Evolutionary conservation across 192 early-diverging fungal species (phyloP), one percentile per base, ranked within the genome.

Genomic region (Coemansia sp.): DNA sequence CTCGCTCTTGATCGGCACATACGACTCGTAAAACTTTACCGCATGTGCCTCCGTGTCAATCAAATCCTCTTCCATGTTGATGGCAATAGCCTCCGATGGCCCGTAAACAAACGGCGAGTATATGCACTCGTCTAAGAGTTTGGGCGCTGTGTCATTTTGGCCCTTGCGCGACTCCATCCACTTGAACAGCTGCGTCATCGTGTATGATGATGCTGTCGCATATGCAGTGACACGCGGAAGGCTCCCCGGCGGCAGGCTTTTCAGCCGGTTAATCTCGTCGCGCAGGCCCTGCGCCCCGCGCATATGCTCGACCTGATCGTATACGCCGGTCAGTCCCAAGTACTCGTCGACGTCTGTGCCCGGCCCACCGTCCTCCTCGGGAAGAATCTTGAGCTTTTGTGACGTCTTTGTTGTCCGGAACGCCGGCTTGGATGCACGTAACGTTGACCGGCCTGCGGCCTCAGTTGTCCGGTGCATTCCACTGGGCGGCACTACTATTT

Each of bases 381-480:
- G 94, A 48, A 96, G 89, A 19, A 96, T 76, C n/a, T 88, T 90
- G 19, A 96, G 77, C 82, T 96, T 96, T 70, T 94, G 92, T 39
- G 92, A 92, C n/a, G 86, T 92, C 73, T 96, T 96, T 45, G 94
- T 92, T 17, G 93, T 96, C 59, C 94, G 84, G 69, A 89, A 89
- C 21, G 90, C 89, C 27, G 86, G 84, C 78, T 88, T 87, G 29
- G 77, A 47, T 58, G 58, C 27, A 21, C 73, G 63, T 45, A 72
- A 62, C 2, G 72, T 65, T 29, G 69, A 59, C 23, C 69, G 56
- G 11, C 69, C 63, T 3, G 62, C 14, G 19, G 38, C 48, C 52
- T 81, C 79, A 10, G 63, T 63, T 8, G 73, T 73, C 14, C 73
- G 60, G 32, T 75, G 73, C 73, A 81, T 81, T 29, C 79, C 73